Evolutionary conservation across 139 green algal species (phyloP).

Genomic region (Chlorella sp.): DNA sequence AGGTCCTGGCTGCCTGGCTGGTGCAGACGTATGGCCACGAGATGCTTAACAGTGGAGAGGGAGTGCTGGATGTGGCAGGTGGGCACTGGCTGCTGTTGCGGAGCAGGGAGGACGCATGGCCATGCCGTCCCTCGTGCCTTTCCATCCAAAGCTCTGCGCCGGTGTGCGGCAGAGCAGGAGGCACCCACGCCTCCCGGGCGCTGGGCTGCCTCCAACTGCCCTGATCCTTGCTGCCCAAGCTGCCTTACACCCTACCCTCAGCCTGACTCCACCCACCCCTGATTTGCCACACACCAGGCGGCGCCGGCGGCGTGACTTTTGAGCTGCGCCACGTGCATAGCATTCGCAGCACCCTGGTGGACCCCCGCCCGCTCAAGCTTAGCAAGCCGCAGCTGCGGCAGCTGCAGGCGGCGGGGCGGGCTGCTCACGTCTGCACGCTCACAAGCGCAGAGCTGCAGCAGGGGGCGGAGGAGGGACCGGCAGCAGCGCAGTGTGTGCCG

Average conservation of each 20-base stretch:
- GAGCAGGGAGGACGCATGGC: too few relatives aligned
- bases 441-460: background rate
- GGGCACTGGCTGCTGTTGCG: background rate
- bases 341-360: conserved; percentile 65
- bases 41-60: conserved; percentile 46
- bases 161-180: too few relatives aligned
- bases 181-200: too few relatives aligned
- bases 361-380: conserved; percentile 65
- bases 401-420: conserved; percentile 20
- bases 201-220: background rate
- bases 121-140: too few relatives aligned
- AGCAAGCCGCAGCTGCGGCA: conserved; percentile 39
- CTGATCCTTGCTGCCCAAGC: background rate
- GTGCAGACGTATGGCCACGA: conserved; percentile 57
- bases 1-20: conserved; percentile 65
- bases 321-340: conserved; percentile 52
- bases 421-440: conserved; percentile 16
- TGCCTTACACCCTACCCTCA: too few relatives aligned
- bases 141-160: too few relatives aligned
- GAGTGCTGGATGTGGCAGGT: conserved; percentile 80
- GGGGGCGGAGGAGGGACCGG: background rate
- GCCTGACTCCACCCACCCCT: too few relatives aligned
- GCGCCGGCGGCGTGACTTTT: conserved; percentile 67
- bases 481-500: too few relatives aligned
- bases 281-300: conserved; percentile 39